phyloP scores from a whole-genome alignment of 257 asterid species.

The Striga asiatica region DNA sequence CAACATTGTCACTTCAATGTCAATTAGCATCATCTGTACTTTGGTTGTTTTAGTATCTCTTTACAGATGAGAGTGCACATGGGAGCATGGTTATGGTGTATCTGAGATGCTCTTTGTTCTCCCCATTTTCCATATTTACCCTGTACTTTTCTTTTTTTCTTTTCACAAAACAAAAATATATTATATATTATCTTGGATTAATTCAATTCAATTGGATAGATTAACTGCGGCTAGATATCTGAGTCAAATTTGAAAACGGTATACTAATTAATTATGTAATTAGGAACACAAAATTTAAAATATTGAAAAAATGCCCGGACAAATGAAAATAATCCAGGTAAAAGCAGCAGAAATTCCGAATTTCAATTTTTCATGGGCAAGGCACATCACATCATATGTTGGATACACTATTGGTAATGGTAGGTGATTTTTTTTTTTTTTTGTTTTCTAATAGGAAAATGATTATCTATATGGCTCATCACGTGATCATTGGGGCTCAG shows the following conservation, averaged over 20 bases:
- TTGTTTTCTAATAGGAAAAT: constrained; percentile 11
- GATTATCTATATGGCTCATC: constrained; percentile 4
- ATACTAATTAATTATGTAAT: too few relatives aligned
- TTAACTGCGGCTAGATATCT: too few relatives aligned
- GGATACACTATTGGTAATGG: neutral
- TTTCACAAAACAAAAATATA: neutral
- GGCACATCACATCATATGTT: constrained; percentile 7
- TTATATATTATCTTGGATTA: neutral
- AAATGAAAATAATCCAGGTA: too few relatives aligned
- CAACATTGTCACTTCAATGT: constrained; percentile 45
- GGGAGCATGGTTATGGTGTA: constrained; percentile 10
- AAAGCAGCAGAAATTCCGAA: too few relatives aligned
- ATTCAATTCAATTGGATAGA: too few relatives aligned
- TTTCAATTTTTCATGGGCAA: neutral
- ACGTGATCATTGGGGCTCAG: neutral
- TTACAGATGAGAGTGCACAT: constrained; percentile 64
- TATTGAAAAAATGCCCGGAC: too few relatives aligned
- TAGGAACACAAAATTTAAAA: too few relatives aligned
- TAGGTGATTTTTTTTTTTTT: constrained; percentile 9
- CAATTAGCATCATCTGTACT: constrained; percentile 31
- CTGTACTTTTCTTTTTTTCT: neutral
- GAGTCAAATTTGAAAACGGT: too few relatives aligned
- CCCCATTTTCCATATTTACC: neutral
- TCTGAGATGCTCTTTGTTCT: constrained; percentile 31
- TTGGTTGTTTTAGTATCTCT: constrained; percentile 27